These are phyloP conservation scores for Zoysia pacifica DNA, from an alignment of 176 grass and related monocot genomes.

Conservation along the genomic window DNA sequence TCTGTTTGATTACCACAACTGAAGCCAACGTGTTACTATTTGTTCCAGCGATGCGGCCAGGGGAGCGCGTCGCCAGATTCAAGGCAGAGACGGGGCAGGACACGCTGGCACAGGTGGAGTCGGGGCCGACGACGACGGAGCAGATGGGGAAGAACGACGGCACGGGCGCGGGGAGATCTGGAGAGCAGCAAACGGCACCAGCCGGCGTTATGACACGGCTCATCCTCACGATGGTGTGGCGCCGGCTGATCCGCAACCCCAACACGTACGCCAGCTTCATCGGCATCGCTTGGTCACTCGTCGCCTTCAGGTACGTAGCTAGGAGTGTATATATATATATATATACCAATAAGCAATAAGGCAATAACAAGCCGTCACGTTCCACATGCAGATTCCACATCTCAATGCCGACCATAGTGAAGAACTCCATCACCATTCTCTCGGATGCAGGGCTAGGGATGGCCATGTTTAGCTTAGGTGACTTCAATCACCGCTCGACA, in stretches of 20 bases:
- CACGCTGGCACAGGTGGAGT: constrained; percentile 55
- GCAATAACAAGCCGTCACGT: neutral
- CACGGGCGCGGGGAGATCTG: neutral
- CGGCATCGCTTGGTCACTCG: constrained; percentile 80
- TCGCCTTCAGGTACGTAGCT: constrained; percentile 66
- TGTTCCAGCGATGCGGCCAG: constrained; percentile 8
- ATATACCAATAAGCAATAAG: no score
- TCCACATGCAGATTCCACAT: constrained; percentile 72
- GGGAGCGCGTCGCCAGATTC: constrained; percentile 46
- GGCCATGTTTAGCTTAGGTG: constrained; percentile 93
- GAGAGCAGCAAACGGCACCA: constrained; percentile 57
- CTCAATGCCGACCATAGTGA: constrained; percentile 63
- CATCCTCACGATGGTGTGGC: constrained; percentile 93
- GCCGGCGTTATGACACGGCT: constrained; percentile 74
- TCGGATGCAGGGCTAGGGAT: constrained; percentile 89
- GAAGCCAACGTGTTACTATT: neutral
- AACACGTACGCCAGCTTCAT: constrained; percentile 94
- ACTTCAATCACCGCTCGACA: neutral
- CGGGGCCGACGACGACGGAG: constrained; percentile 46
- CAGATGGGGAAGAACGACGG: neutral
- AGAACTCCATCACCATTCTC: constrained; percentile 84
- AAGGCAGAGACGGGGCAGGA: constrained; percentile 39
- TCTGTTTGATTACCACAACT: neutral
- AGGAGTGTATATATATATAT: no score
- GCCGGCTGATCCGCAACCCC: constrained; percentile 84